These are phyloP conservation scores for Pseudisothecium myosuroides DNA, from an alignment of 225 moss, liverwort and hornwort species.

Conservation along the genomic window DNA sequence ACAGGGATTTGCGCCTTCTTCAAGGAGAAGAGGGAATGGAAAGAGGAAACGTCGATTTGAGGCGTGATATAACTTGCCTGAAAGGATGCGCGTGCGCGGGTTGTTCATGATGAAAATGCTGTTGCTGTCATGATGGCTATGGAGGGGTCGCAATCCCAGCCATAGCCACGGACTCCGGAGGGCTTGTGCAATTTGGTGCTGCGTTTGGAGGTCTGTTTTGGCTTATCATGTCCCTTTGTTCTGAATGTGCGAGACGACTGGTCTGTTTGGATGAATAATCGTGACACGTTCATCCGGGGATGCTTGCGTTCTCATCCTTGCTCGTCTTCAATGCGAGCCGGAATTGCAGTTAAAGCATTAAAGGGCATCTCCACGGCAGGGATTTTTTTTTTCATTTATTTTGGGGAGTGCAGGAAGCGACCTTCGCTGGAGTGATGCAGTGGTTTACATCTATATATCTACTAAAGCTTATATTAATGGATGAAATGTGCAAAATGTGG, in stretches of 20 bases:
- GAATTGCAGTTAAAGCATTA: neutral
- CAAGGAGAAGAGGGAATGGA: neutral
- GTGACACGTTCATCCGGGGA: no score
- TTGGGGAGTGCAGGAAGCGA: neutral
- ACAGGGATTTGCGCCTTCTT: neutral
- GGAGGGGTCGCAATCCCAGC: neutral
- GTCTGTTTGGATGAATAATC: neutral
- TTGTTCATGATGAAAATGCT: neutral
- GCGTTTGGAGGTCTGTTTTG: no score
- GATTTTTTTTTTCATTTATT: neutral
- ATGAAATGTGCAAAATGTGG: neutral
- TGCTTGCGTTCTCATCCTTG: neutral
- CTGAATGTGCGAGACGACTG: neutral
- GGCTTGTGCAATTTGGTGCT: neutral
- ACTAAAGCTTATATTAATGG: no score
- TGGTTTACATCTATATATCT: neutral
- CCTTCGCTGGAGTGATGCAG: neutral
- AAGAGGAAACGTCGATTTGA: neutral
- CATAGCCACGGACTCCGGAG: neutral
- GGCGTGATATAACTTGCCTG: neutral
- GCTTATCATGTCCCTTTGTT: neutral
- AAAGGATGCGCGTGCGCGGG: neutral
- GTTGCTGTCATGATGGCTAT: neutral
- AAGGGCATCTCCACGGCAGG: no score
- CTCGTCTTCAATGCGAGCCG: neutral